Evolutionary conservation across 371 early-diverging fungal species (phyloP), one percentile per base, ranked within the genome.

Genomic region (Choanephora cucurbitarum): DNA sequence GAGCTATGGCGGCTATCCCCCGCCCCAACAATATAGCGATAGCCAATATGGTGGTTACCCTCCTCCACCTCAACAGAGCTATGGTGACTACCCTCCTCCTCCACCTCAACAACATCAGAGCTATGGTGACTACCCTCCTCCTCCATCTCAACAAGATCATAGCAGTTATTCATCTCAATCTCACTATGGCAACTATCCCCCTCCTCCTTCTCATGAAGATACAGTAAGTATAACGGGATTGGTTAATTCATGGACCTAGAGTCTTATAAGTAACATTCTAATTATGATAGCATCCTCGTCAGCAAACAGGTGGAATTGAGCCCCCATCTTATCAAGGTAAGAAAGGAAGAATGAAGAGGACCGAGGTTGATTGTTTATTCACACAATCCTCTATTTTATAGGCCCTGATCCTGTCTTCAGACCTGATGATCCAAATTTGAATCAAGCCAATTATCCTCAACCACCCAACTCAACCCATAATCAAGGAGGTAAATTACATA

Each of bases 401-500:
- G 52, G 64, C 3, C 58, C 48, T 15, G 65, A 64, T 46, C 65
- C 65, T 11, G 24, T 51, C n/a, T 64, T 64, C 24, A 13, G n/a
- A 21, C 65, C 65, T 18, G 32, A 42, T 1, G 60, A 65, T 41
- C 65, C 65, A 5, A 55, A 34, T 1, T 13, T 65, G 47, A 47
- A 13, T 11, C 65, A 65, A 49, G 65, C 67, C 17, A 67, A 67
- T 21, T 67, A 67, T 44, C 63, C 58, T 44, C 63, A 62, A 32
- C 66, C 66, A 44, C 62, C 67, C n/a, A 40, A 62, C 19, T 52
- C 62, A 3, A 19, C 45, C 4, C 57, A 67, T 45, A 67, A 62
- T 37, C 60, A 49, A 52, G 48, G 51, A 44, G 46, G 60, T 18
- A 31, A 56, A 13, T n/a, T n/a, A n/a, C n/a, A n/a, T n/a, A n/a